Base-by-base conservation (phyloP, 352 stramenopile species). In the Phytophthora uliginosa region DNA sequence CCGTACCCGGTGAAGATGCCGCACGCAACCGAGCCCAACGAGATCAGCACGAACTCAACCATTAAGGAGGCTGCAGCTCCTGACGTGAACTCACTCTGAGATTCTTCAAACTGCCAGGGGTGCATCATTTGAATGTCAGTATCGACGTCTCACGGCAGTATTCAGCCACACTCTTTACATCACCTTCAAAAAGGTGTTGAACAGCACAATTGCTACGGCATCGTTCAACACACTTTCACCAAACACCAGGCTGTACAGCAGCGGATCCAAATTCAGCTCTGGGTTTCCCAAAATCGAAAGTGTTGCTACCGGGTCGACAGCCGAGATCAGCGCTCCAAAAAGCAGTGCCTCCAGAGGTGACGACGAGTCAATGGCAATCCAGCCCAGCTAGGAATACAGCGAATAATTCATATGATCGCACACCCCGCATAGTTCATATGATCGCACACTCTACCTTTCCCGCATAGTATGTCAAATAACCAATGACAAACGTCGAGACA, bases 201-300 rank as follows among this genome's bases (percentile, higher is more conserved):
- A 99, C 4, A 99, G 79, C 34, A 99, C 97, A 82, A 99, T 99
- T 17, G 95, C 95, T 38, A 99, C 94, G 1, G 98, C 97, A 82
- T 99, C 98, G 70, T 99, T 99, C 34, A 99, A 72, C 15, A 99
- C 97, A 62, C 87, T 98, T 64, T 99, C 98, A 50, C 98, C 98
- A 88, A 99, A 99, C 13, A 99, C 95, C 33, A 99, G 89, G 65
- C 85, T 96, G 68, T 96, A 97, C 17, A 98, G 71, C 9, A 97
- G 69, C 18, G 91, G 89, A 22, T 97, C 89, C 45, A 94, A 73
- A 59, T 98, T 98, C 10, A 99, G 77, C 74, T 99, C 94, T 2
- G 92, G 86, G 45, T 93, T 94, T 28, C 96, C 97, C 73, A 99
- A 92, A 63, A 99, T 99, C 13, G 92, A 97, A 10, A 99, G 78